A percentile compares a stretch with the other conserved stretches of the same genome.
phyloP scores from a whole-genome alignment of 306 rosid genomes.

The Hippophae tibetana region DNA sequence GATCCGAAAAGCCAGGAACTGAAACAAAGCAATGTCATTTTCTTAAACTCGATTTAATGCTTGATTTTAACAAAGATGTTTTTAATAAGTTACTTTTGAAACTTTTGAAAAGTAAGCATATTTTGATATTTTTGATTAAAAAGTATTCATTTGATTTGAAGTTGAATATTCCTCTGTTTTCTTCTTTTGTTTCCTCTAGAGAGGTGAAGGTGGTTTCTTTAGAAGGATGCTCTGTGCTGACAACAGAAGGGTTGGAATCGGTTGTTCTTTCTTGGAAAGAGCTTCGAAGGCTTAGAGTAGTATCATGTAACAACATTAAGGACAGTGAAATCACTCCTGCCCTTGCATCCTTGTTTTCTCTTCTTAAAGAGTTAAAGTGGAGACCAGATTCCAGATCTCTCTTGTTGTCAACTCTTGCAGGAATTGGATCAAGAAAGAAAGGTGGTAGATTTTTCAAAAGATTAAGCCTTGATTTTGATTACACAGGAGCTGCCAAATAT shows the following conservation, averaged over 20 bases:
- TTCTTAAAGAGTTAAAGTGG: conserved; percentile 39
- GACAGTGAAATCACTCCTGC: conserved; percentile 33
- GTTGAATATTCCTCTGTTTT: neutral
- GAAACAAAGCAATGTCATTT: no score
- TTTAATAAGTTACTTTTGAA: no score
- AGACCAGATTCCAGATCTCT: conserved; percentile 37
- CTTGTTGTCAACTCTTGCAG: conserved; percentile 24
- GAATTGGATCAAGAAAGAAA: conserved; percentile 23
- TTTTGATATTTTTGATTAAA: neutral
- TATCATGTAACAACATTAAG: conserved; percentile 29
- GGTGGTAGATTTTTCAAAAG: conserved; percentile 41
- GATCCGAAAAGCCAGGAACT: no score
- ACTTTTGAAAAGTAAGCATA: no score
- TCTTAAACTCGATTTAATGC: no score
- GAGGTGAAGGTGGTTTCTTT: conserved; percentile 30
- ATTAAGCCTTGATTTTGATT: conserved; percentile 14
- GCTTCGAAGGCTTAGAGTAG: conserved; percentile 38
- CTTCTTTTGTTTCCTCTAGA: conserved; percentile 11
- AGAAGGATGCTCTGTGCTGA: conserved; percentile 39
- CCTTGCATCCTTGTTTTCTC: conserved; percentile 31
- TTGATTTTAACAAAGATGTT: no score
- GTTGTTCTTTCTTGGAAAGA: conserved; percentile 43
- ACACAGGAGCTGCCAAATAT: conserved; percentile 2
- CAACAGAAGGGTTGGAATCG: conserved; percentile 32
- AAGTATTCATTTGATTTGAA: neutral